These are phyloP conservation scores for Penicillium polonicum DNA, from an alignment of 2,329 filamentous ascomycete species.

Conservation along the genomic window DNA sequence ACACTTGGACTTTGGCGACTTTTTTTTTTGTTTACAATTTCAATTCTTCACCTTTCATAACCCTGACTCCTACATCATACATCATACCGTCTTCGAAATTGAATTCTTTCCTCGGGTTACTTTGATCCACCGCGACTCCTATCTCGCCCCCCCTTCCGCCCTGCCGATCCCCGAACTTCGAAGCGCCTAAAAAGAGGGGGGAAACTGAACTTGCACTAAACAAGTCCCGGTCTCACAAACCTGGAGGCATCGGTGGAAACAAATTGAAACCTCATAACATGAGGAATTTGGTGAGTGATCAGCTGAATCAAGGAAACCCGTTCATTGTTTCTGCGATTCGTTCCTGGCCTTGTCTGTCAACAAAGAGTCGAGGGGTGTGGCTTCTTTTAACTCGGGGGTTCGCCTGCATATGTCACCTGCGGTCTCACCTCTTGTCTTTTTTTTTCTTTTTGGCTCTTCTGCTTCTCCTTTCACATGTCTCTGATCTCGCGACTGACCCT, in stretches of 20 bases:
- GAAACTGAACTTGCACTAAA: conserved; percentile 2
- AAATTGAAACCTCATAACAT: conserved; percentile 14
- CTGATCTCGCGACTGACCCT: conserved; percentile 12
- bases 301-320: conserved; percentile 1
- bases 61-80: neutral
- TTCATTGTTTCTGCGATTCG: conserved; percentile 16
- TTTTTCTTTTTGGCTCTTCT: conserved; percentile 16
- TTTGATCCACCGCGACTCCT: conserved; percentile 10
- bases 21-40: neutral
- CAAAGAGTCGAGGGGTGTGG: conserved; percentile 15
- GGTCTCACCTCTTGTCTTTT: conserved; percentile 17
- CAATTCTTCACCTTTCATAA: neutral
- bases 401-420: conserved; percentile 24
- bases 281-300: conserved; percentile 21
- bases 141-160: conserved; percentile 15
- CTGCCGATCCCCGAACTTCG: conserved; percentile 19
- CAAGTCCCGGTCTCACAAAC: conserved; percentile 6
- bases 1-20: neutral
- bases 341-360: conserved; percentile 16
- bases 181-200: conserved; percentile 23
- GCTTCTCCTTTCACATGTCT: conserved; percentile 8
- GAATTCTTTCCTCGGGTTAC: conserved; percentile 4
- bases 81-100: neutral
- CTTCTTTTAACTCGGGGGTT: conserved; percentile 14
- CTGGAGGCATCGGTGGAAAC: neutral